These are phyloP conservation scores for Aspergillus baeticus DNA, from an alignment of 495 filamentous ascomycete species.

Conservation along the genomic window DNA sequence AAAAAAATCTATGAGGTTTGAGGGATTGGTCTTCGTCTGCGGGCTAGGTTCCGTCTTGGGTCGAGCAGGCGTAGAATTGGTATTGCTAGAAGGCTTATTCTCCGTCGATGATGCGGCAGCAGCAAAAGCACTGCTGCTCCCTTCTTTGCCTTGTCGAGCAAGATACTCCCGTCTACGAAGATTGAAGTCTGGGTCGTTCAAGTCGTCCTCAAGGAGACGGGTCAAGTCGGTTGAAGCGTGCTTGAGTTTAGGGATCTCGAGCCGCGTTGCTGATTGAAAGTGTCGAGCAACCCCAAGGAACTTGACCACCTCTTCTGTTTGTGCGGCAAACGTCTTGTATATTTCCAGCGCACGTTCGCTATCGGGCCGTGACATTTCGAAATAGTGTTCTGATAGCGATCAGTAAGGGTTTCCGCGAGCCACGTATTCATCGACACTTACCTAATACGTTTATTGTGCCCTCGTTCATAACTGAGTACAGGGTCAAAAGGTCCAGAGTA, in stretches of 20 bases:
- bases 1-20: conserved; percentile 97
- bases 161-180: conserved; percentile 89
- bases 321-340: conserved; percentile 88
- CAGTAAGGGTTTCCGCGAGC: conserved; percentile 17
- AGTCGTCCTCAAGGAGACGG: conserved; percentile 87
- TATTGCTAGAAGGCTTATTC: conserved; percentile 22
- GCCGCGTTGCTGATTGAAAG: conserved; percentile 84
- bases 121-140: conserved; percentile 15
- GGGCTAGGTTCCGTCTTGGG: conserved; percentile 26
- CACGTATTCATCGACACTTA: conserved; percentile 36
- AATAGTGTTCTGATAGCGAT: conserved; percentile 75
- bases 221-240: conserved; percentile 92
- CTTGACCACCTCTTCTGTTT: conserved; percentile 89
- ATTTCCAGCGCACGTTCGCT: conserved; percentile 89
- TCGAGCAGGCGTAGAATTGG: conserved; percentile 19
- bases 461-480: conserved; percentile 96
- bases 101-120: conserved; percentile 23
- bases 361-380: conserved; percentile 95
- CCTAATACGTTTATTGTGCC: conserved; percentile 96
- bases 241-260: conserved; percentile 96
- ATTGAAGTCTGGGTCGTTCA: conserved; percentile 96
- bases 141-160: conserved; percentile 75
- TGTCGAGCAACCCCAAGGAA: conserved; percentile 85
- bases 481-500: conserved; percentile 81
- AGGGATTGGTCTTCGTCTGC: conserved; percentile 56